These are phyloP conservation scores for Beauveria caledonica DNA, from an alignment of 2,329 filamentous ascomycete species.

Conservation along the genomic window DNA sequence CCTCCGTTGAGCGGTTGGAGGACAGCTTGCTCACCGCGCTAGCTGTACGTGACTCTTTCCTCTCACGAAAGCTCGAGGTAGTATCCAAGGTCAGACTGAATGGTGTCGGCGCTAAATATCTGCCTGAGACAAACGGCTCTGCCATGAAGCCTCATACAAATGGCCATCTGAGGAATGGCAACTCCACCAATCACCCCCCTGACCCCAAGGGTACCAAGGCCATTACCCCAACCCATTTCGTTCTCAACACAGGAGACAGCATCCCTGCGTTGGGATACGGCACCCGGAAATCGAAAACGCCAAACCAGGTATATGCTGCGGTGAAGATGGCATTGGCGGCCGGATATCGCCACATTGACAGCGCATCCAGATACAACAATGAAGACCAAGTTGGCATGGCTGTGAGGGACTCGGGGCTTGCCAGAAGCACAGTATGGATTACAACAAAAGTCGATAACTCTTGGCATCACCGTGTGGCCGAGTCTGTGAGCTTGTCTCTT, in stretches of 20 bases:
- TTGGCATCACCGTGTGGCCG: slow-evolving; percentile 3
- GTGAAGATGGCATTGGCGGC: neutral
- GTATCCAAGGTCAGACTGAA: too few relatives aligned
- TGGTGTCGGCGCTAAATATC: too few relatives aligned
- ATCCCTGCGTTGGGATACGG: slow-evolving; percentile 5
- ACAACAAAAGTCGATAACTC: slow-evolving; percentile 8
- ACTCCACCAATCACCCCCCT: neutral
- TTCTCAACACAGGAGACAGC: neutral
- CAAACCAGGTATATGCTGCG: neutral
- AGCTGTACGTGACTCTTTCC: neutral
- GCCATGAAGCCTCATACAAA: too few relatives aligned
- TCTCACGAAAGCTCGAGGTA: too few relatives aligned
- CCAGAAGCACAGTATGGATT: neutral
- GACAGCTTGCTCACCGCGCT: neutral
- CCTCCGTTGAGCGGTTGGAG: neutral
- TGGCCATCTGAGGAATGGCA: too few relatives aligned
- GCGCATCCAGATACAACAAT: slow-evolving; percentile 5
- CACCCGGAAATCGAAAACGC: neutral
- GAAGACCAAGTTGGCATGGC: slow-evolving; percentile 6
- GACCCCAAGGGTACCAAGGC: neutral
- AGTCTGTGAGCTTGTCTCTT: neutral
- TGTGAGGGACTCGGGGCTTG: neutral
- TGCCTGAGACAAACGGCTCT: too few relatives aligned
- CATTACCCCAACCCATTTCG: neutral
- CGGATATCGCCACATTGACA: slow-evolving; percentile 7